Conservation (phyloP, 176 grass and related monocot genomes). For the Ananas comosus region DNA sequence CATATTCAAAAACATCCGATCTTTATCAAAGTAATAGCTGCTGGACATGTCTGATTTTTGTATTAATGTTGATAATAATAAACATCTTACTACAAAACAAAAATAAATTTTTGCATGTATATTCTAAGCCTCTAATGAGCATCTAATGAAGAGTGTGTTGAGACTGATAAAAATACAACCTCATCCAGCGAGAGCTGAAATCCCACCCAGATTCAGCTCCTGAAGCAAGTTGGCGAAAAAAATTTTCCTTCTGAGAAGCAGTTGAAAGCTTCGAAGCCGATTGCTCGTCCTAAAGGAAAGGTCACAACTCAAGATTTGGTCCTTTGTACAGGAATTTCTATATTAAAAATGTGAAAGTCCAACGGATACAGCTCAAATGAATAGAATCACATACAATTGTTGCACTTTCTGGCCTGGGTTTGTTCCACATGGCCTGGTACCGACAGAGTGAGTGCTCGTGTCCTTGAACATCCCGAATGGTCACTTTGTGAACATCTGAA, state of each 20-base stretch:
- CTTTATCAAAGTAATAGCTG: too few species aligned
- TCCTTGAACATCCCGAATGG: conserved; percentile 48
- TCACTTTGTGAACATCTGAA: conserved; percentile 74
- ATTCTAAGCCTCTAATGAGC: background rate
- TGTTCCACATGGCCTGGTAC: conserved; percentile 83
- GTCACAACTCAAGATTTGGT: background rate
- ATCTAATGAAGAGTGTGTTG: background rate
- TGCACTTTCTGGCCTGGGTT: conserved; percentile 84
- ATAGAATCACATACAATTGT: conserved; percentile 44
- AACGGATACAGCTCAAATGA: background rate
- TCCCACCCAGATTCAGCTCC: conserved; percentile 95
- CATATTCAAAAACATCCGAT: too few species aligned
- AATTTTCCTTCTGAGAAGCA: conserved; percentile 42
- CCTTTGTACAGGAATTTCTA: background rate
- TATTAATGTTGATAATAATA: too few species aligned
- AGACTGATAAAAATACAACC: conserved; percentile 29
- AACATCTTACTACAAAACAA: too few species aligned
- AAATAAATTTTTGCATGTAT: background rate
- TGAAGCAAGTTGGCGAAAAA: conserved; percentile 75
- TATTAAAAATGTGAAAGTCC: background rate
- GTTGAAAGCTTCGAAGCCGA: conserved; percentile 45
- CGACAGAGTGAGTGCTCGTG: conserved; percentile 44
- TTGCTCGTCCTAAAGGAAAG: conserved; percentile 51
- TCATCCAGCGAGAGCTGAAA: conserved; percentile 99
- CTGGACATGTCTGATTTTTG: too few species aligned